Base-by-base conservation (phyloP, 768 basidiomycete species). In the Hypholoma sublateritium region DNA sequence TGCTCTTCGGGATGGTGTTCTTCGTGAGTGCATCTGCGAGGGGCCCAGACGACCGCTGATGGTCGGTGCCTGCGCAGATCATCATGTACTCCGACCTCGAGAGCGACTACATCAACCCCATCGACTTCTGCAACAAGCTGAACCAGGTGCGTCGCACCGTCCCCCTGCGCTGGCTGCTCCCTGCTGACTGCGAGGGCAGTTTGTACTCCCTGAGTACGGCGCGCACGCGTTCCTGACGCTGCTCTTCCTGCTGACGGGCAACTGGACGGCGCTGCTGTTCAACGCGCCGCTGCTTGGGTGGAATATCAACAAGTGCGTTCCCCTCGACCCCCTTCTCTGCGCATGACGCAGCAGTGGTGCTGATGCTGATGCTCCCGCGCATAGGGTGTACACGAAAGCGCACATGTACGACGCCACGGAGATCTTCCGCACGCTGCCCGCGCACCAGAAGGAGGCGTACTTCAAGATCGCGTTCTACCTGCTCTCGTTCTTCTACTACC, bases 61-160 rank as follows among this genome's bases (percentile, higher is more conserved):
- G 17, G 34, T 25, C 43, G 42, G 36, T 19, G 17, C 16, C 56
- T 55, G 19, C 52, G 39, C 53, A 98, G 95, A 95, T 98, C 68
- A 98, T 98, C 80, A 98, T 98, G 96, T 98, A 97, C 80, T 97
- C 94, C 24, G 96, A 98, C 78, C 79, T 98, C 69, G 95, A 97
- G 74, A 96, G 93, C 80, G 95, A 97, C 81, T 98, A 98, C 77
- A 95, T 98, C 80, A 98, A 98, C 74, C 96, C 96, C 55, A 98
- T 98, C 82, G 96, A 98, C 74, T 88, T 98, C 41, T 98, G 96
- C 76, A 98, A 98, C 79, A 98, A 97, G 78, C 87, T 98, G 65
- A 98, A 98, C 72, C 91, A 93, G 75, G 96, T 95, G 59, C 43
- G 79, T 74, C 22, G 45, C 37, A 12, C 21, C 55, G 1, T 51